These are phyloP conservation scores for Ophiostoma tasmaniense DNA, from an alignment of 2,329 filamentous ascomycete genomes.

Conservation along the genomic window DNA sequence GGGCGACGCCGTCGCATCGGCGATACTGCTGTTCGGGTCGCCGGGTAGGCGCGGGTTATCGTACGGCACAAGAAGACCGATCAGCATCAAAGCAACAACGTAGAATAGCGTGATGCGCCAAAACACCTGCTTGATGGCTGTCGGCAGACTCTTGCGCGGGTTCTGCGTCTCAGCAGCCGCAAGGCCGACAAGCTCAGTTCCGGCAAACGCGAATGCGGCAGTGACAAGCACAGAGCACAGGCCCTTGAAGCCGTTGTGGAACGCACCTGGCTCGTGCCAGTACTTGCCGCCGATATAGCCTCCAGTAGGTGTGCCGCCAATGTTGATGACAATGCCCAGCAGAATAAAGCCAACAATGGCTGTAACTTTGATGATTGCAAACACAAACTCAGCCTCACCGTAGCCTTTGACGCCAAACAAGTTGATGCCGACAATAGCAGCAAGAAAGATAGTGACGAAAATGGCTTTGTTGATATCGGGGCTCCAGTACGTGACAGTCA, in stretches of 20 bases:
- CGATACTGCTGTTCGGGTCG: constrained; percentile 37
- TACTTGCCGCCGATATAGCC: constrained; percentile 73
- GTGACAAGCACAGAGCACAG: constrained; percentile 70
- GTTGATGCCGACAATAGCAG: constrained; percentile 71
- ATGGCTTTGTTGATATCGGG: constrained; percentile 55
- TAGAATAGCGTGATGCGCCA: constrained; percentile 93
- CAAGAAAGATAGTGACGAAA: constrained; percentile 75
- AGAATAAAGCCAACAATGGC: constrained; percentile 86
- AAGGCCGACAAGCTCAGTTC: constrained; percentile 67
- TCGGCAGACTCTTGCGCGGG: constrained; percentile 71
- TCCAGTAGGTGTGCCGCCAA: constrained; percentile 63
- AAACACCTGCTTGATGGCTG: constrained; percentile 86
- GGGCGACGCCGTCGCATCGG: constrained; percentile 68
- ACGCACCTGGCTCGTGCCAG: constrained; percentile 75
- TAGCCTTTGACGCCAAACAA: constrained; percentile 82
- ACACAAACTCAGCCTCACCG: constrained; percentile 82
- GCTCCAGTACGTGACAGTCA: constrained; percentile 78
- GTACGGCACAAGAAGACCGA: constrained; percentile 76
- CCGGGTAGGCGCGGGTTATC: constrained; percentile 55
- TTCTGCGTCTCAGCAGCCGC: constrained; percentile 73
- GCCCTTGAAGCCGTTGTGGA: constrained; percentile 77
- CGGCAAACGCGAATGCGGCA: constrained; percentile 67
- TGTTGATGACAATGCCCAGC: constrained; percentile 77
- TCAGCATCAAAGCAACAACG: constrained; percentile 68
- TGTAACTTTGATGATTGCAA: constrained; percentile 76